These are phyloP conservation scores for Chaetomiaceae sp. DNA, from an alignment of 2,329 filamentous ascomycete genomes.

Conservation along the genomic window DNA sequence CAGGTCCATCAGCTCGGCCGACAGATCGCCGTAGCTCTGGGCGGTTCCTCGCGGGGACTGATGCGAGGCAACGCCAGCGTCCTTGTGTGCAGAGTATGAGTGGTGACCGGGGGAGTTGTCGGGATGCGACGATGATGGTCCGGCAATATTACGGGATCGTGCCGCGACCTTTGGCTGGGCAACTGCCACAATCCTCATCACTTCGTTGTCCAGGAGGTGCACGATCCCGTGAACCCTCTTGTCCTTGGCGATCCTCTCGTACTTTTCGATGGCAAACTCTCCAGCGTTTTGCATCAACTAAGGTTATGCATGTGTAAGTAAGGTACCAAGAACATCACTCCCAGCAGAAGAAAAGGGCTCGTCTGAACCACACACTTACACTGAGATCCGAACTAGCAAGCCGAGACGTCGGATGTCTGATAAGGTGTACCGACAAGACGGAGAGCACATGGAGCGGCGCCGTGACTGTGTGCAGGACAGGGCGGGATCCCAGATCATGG, in stretches of 20 bases:
- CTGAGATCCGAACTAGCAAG: slow-evolving; percentile 1
- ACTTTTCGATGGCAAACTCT: slow-evolving; percentile 4
- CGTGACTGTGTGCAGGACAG: background rate
- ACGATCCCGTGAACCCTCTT: background rate
- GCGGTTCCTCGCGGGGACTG: background rate
- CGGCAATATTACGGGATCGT: background rate
- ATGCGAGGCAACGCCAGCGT: background rate
- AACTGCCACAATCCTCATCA: background rate
- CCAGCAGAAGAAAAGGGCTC: background rate
- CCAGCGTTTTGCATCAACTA: slow-evolving; percentile 1
- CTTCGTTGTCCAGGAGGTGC: slow-evolving; percentile 1
- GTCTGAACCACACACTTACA: background rate
- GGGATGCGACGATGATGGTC: background rate
- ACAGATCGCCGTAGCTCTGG: background rate
- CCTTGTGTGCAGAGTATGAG: background rate
- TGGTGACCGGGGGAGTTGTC: background rate
- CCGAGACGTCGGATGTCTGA: slow-evolving; percentile 1
- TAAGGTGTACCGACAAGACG: slow-evolving; percentile 1
- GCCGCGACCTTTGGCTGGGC: background rate
- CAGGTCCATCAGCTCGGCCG: background rate
- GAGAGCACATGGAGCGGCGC: background rate
- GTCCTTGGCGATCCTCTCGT: background rate
- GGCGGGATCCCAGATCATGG: background rate
- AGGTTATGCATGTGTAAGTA: background rate
- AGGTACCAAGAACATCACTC: background rate